Evolutionary conservation across 2,329 filamentous ascomycete genomes (phyloP).

Genomic region (Curvularia verruculosa): DNA sequence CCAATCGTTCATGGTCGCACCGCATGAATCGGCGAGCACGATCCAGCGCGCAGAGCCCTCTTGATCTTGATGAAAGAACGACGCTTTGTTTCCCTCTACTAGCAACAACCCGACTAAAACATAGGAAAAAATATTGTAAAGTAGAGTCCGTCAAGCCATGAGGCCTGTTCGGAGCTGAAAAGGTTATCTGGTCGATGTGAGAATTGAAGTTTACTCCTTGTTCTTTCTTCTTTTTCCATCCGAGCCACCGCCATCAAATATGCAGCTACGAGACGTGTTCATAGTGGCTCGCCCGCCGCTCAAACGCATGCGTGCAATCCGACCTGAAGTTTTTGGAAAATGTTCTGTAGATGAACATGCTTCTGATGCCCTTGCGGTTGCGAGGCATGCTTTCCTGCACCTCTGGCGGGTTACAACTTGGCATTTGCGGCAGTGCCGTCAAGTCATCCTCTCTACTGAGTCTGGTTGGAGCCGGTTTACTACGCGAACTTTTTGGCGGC

Average conservation of each 20-base stretch:
- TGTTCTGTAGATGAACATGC: constrained; percentile 28
- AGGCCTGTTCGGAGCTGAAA: neutral
- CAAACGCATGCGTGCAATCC: neutral
- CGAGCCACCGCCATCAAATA: neutral
- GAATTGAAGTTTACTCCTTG: neutral
- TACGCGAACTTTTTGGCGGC: constrained; percentile 23
- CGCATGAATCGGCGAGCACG: neutral
- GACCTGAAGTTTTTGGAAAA: constrained; percentile 3
- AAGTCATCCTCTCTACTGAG: constrained; percentile 20
- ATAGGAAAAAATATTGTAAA: neutral
- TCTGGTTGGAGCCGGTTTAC: constrained; percentile 14
- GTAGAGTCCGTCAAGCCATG: neutral
- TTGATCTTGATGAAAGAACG: neutral
- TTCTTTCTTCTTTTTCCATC: neutral
- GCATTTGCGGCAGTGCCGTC: constrained; percentile 24
- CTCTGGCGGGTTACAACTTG: neutral
- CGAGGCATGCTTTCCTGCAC: constrained; percentile 13
- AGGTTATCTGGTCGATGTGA: neutral
- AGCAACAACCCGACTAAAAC: neutral
- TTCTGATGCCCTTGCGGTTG: constrained; percentile 29
- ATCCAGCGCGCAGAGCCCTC: neutral
- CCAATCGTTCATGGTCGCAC: neutral
- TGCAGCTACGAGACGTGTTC: neutral
- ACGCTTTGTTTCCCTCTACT: neutral
- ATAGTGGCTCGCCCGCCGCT: neutral